phyloP scores from a whole-genome alignment of 2,329 filamentous ascomycete species.

The Microsporum ferrugineum region DNA sequence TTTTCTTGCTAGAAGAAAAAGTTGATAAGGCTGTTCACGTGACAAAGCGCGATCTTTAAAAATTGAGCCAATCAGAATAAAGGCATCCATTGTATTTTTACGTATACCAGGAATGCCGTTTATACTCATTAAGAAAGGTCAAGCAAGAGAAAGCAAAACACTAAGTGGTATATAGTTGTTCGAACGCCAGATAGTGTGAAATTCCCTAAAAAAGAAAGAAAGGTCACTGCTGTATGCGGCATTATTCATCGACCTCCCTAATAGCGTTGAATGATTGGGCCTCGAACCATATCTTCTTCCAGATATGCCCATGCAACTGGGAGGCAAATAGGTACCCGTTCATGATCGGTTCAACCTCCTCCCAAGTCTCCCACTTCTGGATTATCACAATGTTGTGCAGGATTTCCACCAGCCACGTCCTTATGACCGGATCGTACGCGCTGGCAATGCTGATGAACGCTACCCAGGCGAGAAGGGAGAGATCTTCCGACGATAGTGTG shows the following conservation, averaged over 20 bases:
- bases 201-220: not conserved
- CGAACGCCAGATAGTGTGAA: not conserved
- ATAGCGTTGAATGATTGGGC: slow-evolving; percentile 14
- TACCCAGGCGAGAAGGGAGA: slow-evolving; percentile 23
- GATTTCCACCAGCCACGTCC: slow-evolving; percentile 23
- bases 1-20: not conserved
- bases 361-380: slow-evolving; percentile 24
- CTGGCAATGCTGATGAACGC: slow-evolving; percentile 26
- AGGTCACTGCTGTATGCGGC: not conserved
- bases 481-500: slow-evolving; percentile 14
- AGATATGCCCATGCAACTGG: slow-evolving; percentile 17
- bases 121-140: not conserved
- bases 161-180: slow-evolving; percentile 1
- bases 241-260: slow-evolving; percentile 4
- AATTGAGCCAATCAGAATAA: not conserved
- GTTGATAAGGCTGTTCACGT: not conserved
- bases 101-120: not conserved
- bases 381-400: slow-evolving; percentile 19
- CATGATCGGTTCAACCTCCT: slow-evolving; percentile 20
- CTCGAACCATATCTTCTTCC: slow-evolving; percentile 25
- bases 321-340: slow-evolving; percentile 22
- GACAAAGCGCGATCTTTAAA: not conserved
- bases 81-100: not conserved
- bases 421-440: slow-evolving; percentile 20
- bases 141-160: not conserved